Percentiles rank a stretch among this genome's conserved stretches.
phyloP scores from a whole-genome alignment of 192 early-diverging fungal genomes.

The Diversispora epigaea region DNA sequence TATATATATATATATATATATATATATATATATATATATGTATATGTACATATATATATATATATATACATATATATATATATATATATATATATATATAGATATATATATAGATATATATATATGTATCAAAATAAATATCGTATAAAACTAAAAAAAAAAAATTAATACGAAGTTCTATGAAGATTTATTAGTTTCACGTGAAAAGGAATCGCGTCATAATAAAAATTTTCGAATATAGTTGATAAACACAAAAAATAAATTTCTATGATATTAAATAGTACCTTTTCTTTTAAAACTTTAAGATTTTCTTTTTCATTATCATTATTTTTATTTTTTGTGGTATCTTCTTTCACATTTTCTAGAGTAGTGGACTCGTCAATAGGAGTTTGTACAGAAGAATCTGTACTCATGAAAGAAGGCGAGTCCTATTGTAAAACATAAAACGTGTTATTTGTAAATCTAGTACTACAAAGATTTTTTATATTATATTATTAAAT shows the following conservation, averaged over 20 bases:
- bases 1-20: too few species aligned
- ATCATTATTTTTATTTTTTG: conserved; percentile 42
- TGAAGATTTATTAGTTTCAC: not conserved
- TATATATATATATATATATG: too few species aligned
- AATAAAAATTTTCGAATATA: not conserved
- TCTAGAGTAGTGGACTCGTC: conserved; percentile 35
- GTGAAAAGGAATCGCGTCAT: not conserved
- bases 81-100: too few species aligned
- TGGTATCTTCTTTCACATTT: conserved; percentile 40
- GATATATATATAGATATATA: too few species aligned
- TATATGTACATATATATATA: too few species aligned
- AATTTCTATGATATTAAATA: not conserved
- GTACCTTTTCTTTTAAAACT: conserved; percentile 47
- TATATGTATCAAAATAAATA: too few species aligned
- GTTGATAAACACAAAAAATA: conserved; percentile 34
- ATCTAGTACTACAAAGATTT: not conserved
- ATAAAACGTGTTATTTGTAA: not conserved
- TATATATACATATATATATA: too few species aligned
- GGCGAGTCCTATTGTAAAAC: conserved; percentile 15
- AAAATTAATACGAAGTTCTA: too few species aligned
- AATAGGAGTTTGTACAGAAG: conserved; percentile 14
- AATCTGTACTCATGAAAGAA: conserved; percentile 14
- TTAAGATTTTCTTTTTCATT: conserved; percentile 48
- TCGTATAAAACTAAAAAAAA: too few species aligned
- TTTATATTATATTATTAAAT: not conserved